phyloP scores from a whole-genome alignment of 768 basidiomycete genomes.

The Boletales sp. region DNA sequence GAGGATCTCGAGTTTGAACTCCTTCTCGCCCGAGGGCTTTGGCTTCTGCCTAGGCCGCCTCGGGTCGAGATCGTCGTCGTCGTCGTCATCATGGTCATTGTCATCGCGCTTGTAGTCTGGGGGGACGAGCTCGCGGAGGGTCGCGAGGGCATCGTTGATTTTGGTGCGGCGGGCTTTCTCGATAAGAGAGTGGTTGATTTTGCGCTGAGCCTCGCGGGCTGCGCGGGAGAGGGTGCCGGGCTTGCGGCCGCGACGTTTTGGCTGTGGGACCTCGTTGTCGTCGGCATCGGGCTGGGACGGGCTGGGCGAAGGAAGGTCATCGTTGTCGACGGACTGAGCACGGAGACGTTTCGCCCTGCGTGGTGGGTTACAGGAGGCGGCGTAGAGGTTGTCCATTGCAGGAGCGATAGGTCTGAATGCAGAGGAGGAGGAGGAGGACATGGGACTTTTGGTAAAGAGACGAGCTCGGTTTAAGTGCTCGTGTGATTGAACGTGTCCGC shows the following conservation, averaged over 20 bases:
- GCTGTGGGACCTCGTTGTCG: slow-evolving; percentile 23
- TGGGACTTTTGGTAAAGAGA: not conserved
- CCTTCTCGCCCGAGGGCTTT: slow-evolving; percentile 58
- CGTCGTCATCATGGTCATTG: slow-evolving; percentile 32
- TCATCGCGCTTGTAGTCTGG: slow-evolving; percentile 40
- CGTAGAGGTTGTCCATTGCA: slow-evolving; percentile 29
- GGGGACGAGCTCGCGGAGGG: slow-evolving; percentile 76
- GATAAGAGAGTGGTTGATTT: slow-evolving; percentile 92
- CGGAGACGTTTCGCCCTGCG: slow-evolving; percentile 44
- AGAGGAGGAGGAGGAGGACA: slow-evolving; percentile 10
- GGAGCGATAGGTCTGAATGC: slow-evolving; percentile 26
- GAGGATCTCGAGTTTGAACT: slow-evolving; percentile 91
- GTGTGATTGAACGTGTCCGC: slow-evolving; percentile 13
- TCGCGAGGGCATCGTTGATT: slow-evolving; percentile 87
- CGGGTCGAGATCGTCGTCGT: slow-evolving; percentile 32
- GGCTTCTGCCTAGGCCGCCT: slow-evolving; percentile 28
- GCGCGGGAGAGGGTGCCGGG: slow-evolving; percentile 69
- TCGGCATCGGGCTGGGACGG: slow-evolving; percentile 26
- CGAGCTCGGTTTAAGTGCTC: slow-evolving; percentile 12
- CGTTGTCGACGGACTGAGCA: slow-evolving; percentile 9
- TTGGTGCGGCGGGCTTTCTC: slow-evolving; percentile 92
- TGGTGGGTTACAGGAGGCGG: slow-evolving; percentile 41
- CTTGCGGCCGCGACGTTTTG: slow-evolving; percentile 68
- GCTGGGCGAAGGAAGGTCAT: not conserved
- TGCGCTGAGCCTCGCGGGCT: slow-evolving; percentile 82